Percentiles rank a stretch among this genome's conserved stretches.
These are phyloP conservation scores for Vaccinium myrtillus DNA, from an alignment of 148 eudicot species.

Conservation along the genomic window DNA sequence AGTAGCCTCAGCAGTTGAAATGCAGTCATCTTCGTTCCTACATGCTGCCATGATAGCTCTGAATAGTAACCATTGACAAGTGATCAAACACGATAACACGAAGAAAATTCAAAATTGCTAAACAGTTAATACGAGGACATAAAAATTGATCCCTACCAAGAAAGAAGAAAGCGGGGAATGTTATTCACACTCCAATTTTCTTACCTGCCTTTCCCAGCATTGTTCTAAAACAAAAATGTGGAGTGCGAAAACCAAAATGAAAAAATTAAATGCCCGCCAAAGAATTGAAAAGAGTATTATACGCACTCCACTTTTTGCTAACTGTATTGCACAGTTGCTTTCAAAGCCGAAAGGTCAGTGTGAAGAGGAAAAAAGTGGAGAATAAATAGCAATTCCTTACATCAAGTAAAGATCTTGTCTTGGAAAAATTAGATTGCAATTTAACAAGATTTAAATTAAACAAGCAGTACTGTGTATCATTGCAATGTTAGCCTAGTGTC, in stretches of 20 bases:
- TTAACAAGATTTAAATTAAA: neutral
- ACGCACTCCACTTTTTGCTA: no score
- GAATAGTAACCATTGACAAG: constrained; percentile 11
- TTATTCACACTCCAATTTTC: no score
- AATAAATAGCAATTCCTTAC: no score
- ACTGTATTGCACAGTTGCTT: no score
- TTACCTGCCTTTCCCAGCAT: no score
- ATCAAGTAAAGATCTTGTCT: neutral
- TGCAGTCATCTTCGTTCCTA: constrained; percentile 76
- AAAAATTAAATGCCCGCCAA: no score
- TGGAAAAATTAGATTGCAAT: neutral
- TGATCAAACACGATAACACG: neutral
- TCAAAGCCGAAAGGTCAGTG: no score
- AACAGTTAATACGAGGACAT: neutral
- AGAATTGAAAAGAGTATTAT: no score
- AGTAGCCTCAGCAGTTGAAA: constrained; percentile 80
- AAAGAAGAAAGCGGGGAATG: neutral
- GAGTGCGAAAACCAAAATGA: no score
- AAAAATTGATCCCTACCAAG: neutral
- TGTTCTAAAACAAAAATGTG: no score
- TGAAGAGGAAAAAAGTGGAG: no score
- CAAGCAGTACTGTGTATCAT: neutral
- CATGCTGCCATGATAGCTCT: constrained; percentile 80
- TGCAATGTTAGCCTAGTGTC: no score
- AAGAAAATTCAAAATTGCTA: neutral